phyloP scores from a whole-genome alignment of 805 yeast genomes.

The Candida glaebosa region DNA sequence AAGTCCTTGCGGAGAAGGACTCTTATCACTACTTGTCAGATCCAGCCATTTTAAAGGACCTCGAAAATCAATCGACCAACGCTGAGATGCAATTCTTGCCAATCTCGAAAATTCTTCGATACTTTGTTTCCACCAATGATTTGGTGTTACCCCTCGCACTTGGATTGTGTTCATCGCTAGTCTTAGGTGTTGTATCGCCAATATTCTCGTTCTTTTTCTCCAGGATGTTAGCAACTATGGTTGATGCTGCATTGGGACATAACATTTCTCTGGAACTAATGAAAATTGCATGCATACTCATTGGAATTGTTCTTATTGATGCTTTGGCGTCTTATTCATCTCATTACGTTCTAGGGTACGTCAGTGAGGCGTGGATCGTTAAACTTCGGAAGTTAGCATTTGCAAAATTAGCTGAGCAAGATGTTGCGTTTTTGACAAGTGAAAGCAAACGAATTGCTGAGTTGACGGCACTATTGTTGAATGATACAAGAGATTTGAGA shows the following conservation, averaged over 20 bases:
- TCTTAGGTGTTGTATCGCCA: slow-evolving; percentile 68
- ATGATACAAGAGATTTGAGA: slow-evolving; percentile 79
- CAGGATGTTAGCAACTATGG: slow-evolving; percentile 59
- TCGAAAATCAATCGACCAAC: slow-evolving; percentile 1
- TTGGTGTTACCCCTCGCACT: slow-evolving; percentile 25
- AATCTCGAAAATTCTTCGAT: slow-evolving; percentile 20
- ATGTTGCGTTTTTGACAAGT: slow-evolving; percentile 48
- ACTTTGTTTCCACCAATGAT: slow-evolving; percentile 18
- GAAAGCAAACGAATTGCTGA: slow-evolving; percentile 44
- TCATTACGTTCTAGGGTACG: slow-evolving; percentile 46
- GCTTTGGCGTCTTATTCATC: slow-evolving; percentile 56
- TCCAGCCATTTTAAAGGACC: slow-evolving; percentile 2
- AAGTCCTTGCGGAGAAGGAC: slow-evolving; percentile 8
- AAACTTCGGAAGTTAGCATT: slow-evolving; percentile 50
- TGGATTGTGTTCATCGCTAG: slow-evolving; percentile 53
- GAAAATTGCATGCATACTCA: slow-evolving; percentile 68
- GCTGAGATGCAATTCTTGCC: slow-evolving; percentile 14
- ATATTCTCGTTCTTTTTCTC: slow-evolving; percentile 77
- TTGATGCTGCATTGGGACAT: slow-evolving; percentile 40
- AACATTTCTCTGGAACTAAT: slow-evolving; percentile 28
- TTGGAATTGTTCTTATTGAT: slow-evolving; percentile 60
- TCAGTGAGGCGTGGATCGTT: slow-evolving; percentile 68
- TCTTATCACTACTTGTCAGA: slow-evolving; percentile 1
- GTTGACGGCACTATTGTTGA: slow-evolving; percentile 65
- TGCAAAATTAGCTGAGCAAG: slow-evolving; percentile 46